These are phyloP conservation scores for Ganoderma sinense DNA, from an alignment of 1,284 basidiomycete genomes.

Conservation along the genomic window DNA sequence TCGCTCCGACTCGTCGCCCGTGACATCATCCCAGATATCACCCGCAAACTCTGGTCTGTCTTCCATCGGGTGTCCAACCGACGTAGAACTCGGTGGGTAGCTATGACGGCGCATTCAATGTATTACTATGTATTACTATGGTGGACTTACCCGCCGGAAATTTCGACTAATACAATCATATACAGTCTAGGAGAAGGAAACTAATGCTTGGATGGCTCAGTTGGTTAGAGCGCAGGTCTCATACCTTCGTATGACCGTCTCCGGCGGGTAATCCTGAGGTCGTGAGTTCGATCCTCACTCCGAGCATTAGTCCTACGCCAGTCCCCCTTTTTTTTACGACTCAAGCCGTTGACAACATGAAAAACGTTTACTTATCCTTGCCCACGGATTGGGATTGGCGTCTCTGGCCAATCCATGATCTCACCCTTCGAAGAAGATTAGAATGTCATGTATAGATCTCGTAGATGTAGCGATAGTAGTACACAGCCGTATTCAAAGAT, in stretches of 20 bases:
- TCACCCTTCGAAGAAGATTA: not conserved
- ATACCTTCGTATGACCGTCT: slow-evolving; percentile 23
- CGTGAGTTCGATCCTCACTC: slow-evolving; percentile 32
- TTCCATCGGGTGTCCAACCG: not conserved
- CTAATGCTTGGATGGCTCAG: slow-evolving; percentile 33
- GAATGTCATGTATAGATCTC: slow-evolving; percentile 10
- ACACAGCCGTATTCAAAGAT: not conserved
- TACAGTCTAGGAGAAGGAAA: no score
- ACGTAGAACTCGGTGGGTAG: not conserved
- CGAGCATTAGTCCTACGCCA: no score
- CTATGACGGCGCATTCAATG: no score
- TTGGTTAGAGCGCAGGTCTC: slow-evolving; percentile 33
- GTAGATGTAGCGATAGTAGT: slow-evolving; percentile 11
- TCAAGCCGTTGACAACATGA: no score
- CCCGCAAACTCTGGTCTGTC: not conserved
- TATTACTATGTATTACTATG: no score
- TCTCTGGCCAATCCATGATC: not conserved
- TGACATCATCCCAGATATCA: not conserved
- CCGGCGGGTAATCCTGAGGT: slow-evolving; percentile 29
- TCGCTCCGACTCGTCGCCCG: slow-evolving; percentile 14
- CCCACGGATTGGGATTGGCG: not conserved
- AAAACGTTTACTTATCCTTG: not conserved
- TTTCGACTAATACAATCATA: no score
- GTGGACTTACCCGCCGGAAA: no score
- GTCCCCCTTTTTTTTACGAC: not conserved